A percentile compares a stretch with the other conserved stretches of the same genome.
phyloP scores from a whole-genome alignment of 805 yeast species.

The Kurtzmaniella fragi region DNA sequence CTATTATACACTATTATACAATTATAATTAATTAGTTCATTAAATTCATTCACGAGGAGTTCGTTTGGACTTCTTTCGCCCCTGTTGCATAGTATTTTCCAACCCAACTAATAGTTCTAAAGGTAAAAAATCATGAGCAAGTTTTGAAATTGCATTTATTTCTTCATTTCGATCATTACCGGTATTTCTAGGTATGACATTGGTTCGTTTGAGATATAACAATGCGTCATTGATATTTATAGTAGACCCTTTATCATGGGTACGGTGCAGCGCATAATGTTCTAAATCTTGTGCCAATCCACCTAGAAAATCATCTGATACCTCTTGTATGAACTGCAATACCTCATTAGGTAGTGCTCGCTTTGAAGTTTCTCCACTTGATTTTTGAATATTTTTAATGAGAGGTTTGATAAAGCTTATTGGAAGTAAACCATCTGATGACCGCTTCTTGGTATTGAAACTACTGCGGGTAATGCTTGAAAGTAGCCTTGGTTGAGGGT shows the following conservation, averaged over 20 bases:
- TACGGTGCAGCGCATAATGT: constrained; percentile 31
- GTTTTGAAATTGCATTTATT: constrained; percentile 17
- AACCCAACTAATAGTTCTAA: constrained; percentile 29
- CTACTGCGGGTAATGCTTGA: too few species aligned
- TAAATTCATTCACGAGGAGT: background rate
- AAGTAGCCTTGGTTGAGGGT: too few species aligned
- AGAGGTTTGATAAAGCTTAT: background rate
- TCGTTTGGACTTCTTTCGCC: constrained; percentile 1
- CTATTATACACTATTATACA: constrained; percentile 2
- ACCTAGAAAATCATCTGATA: constrained; percentile 26
- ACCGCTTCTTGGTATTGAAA: too few species aligned
- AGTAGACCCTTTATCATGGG: constrained; percentile 11
- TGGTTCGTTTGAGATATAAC: constrained; percentile 27
- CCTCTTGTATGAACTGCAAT: constrained; percentile 16
- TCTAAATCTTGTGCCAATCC: constrained; percentile 27
- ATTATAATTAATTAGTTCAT: background rate
- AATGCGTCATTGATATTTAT: constrained; percentile 32
- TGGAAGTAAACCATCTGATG: background rate
- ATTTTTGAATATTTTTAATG: constrained; percentile 1
- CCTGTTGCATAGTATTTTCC: constrained; percentile 17
- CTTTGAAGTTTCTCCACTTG: background rate
- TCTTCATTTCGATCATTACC: constrained; percentile 10
- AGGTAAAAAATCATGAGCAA: constrained; percentile 34
- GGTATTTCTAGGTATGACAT: constrained; percentile 5
- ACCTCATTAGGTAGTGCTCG: constrained; percentile 9